Conservation (phyloP, 768 basidiomycete genomes). For the Tremella fuciformis region DNA sequence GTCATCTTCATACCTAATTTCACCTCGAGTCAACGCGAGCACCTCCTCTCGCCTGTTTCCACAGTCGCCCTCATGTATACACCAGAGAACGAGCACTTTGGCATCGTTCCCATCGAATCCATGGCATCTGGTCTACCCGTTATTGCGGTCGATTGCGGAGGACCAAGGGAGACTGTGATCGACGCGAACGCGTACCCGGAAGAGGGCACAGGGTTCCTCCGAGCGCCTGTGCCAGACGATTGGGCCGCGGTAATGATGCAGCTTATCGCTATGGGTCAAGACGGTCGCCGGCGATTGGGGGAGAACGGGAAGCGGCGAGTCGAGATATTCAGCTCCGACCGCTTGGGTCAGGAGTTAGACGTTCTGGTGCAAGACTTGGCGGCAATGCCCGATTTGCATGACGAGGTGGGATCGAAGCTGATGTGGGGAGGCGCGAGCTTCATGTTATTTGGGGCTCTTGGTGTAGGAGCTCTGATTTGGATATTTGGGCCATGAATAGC, state of each 20-base stretch:
- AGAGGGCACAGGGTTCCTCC: constrained; percentile 71
- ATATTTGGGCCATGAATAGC: not conserved
- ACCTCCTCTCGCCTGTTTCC: constrained; percentile 65
- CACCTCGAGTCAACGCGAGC: constrained; percentile 74
- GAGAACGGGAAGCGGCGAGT: constrained; percentile 64
- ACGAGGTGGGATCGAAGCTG: constrained; percentile 32
- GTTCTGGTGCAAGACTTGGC: constrained; percentile 39
- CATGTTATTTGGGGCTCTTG: constrained; percentile 10
- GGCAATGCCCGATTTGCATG: constrained; percentile 34
- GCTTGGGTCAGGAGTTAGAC: constrained; percentile 47
- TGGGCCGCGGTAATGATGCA: constrained; percentile 71
- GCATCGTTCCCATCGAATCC: constrained; percentile 90
- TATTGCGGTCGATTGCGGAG: constrained; percentile 76
- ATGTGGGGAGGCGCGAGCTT: constrained; percentile 32
- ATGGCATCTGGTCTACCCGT: constrained; percentile 91
- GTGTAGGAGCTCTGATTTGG: not conserved
- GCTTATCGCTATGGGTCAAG: constrained; percentile 54
- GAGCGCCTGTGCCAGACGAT: constrained; percentile 59
- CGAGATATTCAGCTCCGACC: constrained; percentile 68
- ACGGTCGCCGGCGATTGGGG: constrained; percentile 58
- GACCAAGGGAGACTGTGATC: constrained; percentile 85
- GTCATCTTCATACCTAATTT: constrained; percentile 87
- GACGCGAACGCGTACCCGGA: constrained; percentile 33
- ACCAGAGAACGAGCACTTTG: constrained; percentile 92
- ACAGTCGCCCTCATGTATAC: constrained; percentile 84